Conservation (phyloP, 345 rosid species). For the Gossypium bickii region DNA sequence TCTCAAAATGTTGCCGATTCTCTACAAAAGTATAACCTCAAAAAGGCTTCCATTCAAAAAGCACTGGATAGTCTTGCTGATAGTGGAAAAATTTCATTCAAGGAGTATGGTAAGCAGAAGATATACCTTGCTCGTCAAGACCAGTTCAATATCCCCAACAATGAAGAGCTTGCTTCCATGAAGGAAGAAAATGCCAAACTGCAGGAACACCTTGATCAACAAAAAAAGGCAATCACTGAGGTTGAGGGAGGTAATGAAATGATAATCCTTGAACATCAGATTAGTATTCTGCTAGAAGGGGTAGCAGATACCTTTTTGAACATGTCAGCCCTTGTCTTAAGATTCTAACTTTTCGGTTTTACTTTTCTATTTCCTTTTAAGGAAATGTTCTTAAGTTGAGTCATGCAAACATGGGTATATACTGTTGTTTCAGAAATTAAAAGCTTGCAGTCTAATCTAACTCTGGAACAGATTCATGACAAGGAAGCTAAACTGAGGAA, state of each 20-base stretch:
- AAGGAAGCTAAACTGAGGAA: slow-evolving; percentile 52
- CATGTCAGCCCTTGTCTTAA: neutral
- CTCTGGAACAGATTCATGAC: slow-evolving; percentile 65
- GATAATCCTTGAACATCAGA: neutral
- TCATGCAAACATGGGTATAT: slow-evolving; percentile 9
- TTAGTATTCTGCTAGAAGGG: neutral
- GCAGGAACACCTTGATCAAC: slow-evolving; percentile 58
- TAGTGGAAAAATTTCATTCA: slow-evolving; percentile 62
- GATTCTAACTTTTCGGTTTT: slow-evolving; percentile 11
- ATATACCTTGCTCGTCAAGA: slow-evolving; percentile 86
- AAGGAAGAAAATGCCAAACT: slow-evolving; percentile 65
- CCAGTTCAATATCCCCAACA: slow-evolving; percentile 81
- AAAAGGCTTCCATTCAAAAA: slow-evolving; percentile 81
- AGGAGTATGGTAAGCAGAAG: slow-evolving; percentile 97
- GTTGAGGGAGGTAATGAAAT: slow-evolving; percentile 62
- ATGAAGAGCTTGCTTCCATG: slow-evolving; percentile 73
- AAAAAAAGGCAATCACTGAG: slow-evolving; percentile 50
- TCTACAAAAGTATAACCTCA: slow-evolving; percentile 85
- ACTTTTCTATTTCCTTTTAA: neutral
- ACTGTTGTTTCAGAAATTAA: slow-evolving; percentile 53
- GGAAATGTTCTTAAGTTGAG: neutral
- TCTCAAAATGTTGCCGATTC: slow-evolving; percentile 85
- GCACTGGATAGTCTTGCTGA: slow-evolving; percentile 83
- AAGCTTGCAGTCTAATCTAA: slow-evolving; percentile 68
- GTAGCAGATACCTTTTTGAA: neutral